These are phyloP conservation scores for Hypoxylon sp. DNA, from an alignment of 2,329 filamentous ascomycete species.

Conservation along the genomic window DNA sequence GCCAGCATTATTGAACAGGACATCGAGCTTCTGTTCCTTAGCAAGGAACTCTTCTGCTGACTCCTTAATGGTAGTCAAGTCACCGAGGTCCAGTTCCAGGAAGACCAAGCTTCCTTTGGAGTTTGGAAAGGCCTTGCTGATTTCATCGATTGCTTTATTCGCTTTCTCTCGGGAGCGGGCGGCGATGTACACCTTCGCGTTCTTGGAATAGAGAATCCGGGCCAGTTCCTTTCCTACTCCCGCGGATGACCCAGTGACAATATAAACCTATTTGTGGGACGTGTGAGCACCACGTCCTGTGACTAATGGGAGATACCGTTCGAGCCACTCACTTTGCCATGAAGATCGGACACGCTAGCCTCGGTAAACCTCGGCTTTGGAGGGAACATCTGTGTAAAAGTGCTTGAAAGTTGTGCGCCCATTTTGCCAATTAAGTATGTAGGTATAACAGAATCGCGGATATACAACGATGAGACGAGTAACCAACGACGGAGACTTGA, in stretches of 20 bases:
- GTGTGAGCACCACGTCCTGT: background rate
- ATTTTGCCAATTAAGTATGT: constrained; percentile 1
- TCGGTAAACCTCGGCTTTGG: constrained; percentile 42
- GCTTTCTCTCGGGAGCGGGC: constrained; percentile 59
- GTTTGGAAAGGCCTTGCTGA: constrained; percentile 51
- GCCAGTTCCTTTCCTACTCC: constrained; percentile 60
- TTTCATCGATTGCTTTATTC: constrained; percentile 56
- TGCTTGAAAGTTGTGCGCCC: constrained; percentile 34
- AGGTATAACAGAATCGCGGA: background rate
- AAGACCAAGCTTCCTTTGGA: constrained; percentile 56
- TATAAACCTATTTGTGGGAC: constrained; percentile 32
- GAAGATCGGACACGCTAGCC: constrained; percentile 34
- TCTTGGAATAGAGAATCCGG: constrained; percentile 58
- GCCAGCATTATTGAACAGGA: constrained; percentile 59
- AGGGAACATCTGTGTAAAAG: constrained; percentile 30
- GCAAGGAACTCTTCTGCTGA: constrained; percentile 56
- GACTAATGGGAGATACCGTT: too few species aligned
- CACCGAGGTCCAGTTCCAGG: constrained; percentile 58
- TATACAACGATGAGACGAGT: background rate
- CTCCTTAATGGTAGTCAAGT: constrained; percentile 58
- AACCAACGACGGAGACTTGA: background rate
- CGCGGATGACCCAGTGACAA: constrained; percentile 46
- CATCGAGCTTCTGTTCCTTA: constrained; percentile 57
- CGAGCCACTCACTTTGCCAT: constrained; percentile 36
- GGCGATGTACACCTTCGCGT: constrained; percentile 62